Evolutionary conservation across 1,284 basidiomycete species (phyloP).

Genomic region (Thecaphora frezii): DNA sequence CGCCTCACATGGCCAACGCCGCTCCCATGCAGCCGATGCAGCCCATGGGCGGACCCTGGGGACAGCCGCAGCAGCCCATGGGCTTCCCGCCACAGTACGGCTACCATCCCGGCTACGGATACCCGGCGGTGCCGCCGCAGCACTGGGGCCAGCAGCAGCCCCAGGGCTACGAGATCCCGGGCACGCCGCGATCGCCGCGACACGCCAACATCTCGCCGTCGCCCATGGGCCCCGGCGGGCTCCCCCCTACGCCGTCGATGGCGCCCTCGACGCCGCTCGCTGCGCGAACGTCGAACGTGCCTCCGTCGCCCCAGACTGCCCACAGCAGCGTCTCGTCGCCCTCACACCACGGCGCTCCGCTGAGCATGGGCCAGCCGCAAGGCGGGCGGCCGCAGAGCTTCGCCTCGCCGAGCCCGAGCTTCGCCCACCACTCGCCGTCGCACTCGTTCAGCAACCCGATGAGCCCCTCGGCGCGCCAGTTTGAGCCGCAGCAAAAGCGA

Average conservation of each 20-base stretch:
- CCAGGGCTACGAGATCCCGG: constrained; percentile 43
- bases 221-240: constrained; percentile 45
- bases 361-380: constrained; percentile 30
- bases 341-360: constrained; percentile 14
- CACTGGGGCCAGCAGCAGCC: constrained; percentile 16
- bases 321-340: constrained; percentile 42
- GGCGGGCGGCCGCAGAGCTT: constrained; percentile 30
- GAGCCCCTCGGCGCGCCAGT: constrained; percentile 55
- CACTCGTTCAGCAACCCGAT: constrained; percentile 53
- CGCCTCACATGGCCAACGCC: constrained; percentile 44
- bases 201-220: constrained; percentile 45
- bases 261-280: constrained; percentile 34
- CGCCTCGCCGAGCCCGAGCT: constrained; percentile 22
- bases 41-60: constrained; percentile 37
- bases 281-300: constrained; percentile 26
- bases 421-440: constrained; percentile 42
- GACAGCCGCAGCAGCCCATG: constrained; percentile 40
- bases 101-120: constrained; percentile 48
- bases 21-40: constrained; percentile 48
- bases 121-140: constrained; percentile 37
- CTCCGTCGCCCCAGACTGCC: constrained; percentile 32
- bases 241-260: constrained; percentile 43
- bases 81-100: constrained; percentile 36
- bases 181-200: constrained; percentile 47
- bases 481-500: constrained; percentile 55